phyloP scores from a whole-genome alignment of 2,329 filamentous ascomycete species.

The Venturia pyrina region DNA sequence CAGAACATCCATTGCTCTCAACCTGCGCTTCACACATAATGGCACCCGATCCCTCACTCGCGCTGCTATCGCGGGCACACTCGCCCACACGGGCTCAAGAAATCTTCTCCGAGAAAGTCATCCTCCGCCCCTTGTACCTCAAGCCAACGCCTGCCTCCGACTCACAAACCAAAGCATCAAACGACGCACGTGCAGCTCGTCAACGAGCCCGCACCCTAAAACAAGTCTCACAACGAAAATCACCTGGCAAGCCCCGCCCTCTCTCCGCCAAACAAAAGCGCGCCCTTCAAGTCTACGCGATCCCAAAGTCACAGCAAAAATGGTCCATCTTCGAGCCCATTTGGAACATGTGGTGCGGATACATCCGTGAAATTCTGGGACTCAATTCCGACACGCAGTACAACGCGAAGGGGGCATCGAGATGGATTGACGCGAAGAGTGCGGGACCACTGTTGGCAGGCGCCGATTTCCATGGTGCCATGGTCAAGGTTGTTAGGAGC shows the following conservation, averaged over 20 bases:
- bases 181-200: constrained; percentile 42
- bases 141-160: constrained; percentile 37
- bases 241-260: constrained; percentile 47
- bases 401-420: constrained; percentile 16
- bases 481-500: constrained; percentile 73
- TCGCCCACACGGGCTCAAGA: neutral
- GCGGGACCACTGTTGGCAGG: constrained; percentile 65
- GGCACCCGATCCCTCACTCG: neutral
- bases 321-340: constrained; percentile 71
- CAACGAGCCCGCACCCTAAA: constrained; percentile 37
- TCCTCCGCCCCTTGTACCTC: constrained; percentile 10
- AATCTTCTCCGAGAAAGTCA: constrained; percentile 2
- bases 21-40: neutral
- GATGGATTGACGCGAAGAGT: constrained; percentile 45
- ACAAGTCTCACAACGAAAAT: constrained; percentile 22
- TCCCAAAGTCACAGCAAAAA: constrained; percentile 57
- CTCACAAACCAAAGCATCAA: constrained; percentile 35
- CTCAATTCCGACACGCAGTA: neutral
- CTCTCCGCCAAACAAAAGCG: constrained; percentile 74
- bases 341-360: constrained; percentile 70
- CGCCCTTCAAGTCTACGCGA: constrained; percentile 59
- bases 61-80: neutral
- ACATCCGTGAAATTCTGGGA: constrained; percentile 61
- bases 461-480: constrained; percentile 85
- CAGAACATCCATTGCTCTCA: no score